Evolutionary conservation across 2,329 filamentous ascomycete species (phyloP), one percentile per base, ranked within the genome.

Genomic region (Claviceps maximensis): DNA sequence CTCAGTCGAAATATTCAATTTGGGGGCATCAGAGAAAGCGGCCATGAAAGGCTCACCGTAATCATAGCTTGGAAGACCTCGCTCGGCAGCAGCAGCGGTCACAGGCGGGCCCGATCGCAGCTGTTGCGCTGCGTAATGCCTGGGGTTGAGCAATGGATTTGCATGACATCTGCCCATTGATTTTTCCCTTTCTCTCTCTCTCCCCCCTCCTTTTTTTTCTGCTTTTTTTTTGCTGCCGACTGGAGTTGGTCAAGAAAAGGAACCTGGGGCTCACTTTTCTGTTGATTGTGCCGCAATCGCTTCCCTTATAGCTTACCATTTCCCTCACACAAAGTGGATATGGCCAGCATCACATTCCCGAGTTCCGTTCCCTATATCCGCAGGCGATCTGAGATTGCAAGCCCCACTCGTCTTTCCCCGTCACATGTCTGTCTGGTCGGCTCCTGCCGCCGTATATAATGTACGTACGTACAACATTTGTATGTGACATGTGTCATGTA

Each of bases 61-160:
- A 15, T 53, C 50, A 47, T 55, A 53, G 50, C 54, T 49, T 17
- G 51, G 54, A 23, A 53, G 51, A n/a, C 3, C 10, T 41, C 53
- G 45, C 41, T 49, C 40, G 2, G 53, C 53, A 5, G 53, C 42
- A 2, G 50, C 46, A 17, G 47, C 50, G 13, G 44, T 50, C 23
- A 53, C 54, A 3, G 54, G 54, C n/a, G 54, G 46, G 19, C 54
- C 54, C 7, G 15, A 53, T 36, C 1, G 36, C 33, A 21, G 17
- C 27, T 53, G 47, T 1, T 3, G 13, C 8, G 54, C 29, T 6
- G 54, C 54, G 33, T 55, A 55, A 31, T 55, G 54, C 31, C 19
- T 36, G 6, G 53, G 54, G 27, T 55, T 50, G 42, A 47, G 44
- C 25, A 55, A 44, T 19, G 54, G 54, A 27, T 55, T 55, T 19